Conservation (phyloP, 148 eudicot genomes). For the Arctostaphylos glauca region DNA sequence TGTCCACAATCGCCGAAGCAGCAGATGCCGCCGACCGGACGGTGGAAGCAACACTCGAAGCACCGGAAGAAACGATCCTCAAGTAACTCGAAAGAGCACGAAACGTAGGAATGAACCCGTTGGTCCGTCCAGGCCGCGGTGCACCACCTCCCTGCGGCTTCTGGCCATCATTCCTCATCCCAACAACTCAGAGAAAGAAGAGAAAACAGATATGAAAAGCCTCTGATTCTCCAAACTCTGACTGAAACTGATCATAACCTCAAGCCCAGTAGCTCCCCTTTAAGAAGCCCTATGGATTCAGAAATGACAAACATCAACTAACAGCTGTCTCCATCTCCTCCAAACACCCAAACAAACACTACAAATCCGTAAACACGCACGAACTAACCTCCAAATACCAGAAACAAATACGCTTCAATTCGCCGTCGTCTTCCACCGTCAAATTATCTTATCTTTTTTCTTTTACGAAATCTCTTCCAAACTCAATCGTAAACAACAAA, state of each 20-base stretch:
- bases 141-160: slow-evolving; percentile 31
- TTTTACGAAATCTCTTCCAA: not conserved
- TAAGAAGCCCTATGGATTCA: not conserved
- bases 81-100: slow-evolving; percentile 62
- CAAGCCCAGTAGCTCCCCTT: not conserved
- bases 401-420: slow-evolving; percentile 18
- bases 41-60: slow-evolving; percentile 71
- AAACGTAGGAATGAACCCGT: slow-evolving; percentile 60
- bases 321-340: slow-evolving; percentile 23
- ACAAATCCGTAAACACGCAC: slow-evolving; percentile 4
- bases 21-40: slow-evolving; percentile 73
- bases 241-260: slow-evolving; percentile 32
- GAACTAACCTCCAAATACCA: slow-evolving; percentile 18
- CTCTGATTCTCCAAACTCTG: slow-evolving; percentile 15
- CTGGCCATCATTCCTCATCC: slow-evolving; percentile 76
- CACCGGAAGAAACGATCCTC: slow-evolving; percentile 80
- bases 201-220: slow-evolving; percentile 8
- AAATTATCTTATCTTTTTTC: not conserved
- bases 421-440: not conserved
- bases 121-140: slow-evolving; percentile 33
- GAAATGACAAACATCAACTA: slow-evolving; percentile 3
- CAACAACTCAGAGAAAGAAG: slow-evolving; percentile 8
- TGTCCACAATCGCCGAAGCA: slow-evolving; percentile 68
- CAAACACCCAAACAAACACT: slow-evolving; percentile 1
- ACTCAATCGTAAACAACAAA: slow-evolving; percentile 15